A percentile compares a stretch with the other conserved stretches of the same genome.
Evolutionary conservation across 2,329 filamentous ascomycete genomes (phyloP).

Genomic region (Epichloe baconii): DNA sequence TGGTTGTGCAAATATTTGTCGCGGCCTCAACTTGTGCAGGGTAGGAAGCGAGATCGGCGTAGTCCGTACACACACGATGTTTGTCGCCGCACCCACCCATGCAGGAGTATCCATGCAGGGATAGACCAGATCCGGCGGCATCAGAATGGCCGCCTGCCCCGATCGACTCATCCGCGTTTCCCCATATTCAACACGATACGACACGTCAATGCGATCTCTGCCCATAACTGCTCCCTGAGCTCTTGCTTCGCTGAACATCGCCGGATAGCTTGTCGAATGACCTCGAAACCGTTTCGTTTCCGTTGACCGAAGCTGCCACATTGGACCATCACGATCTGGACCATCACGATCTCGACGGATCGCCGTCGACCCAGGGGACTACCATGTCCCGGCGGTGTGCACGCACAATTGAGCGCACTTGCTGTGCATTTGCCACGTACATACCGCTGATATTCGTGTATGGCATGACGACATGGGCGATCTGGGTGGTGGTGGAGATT

Average conservation of each 20-base stretch:
- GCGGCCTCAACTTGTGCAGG: no score
- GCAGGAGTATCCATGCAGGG: no score
- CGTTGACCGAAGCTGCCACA: constrained; percentile 2
- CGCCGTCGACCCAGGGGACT: constrained; percentile 6
- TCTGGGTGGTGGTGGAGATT: constrained; percentile 73
- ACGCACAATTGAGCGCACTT: constrained; percentile 64
- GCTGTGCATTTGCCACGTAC: constrained; percentile 66
- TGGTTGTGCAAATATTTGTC: no score
- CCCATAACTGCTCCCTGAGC: neutral
- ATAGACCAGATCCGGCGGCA: neutral
- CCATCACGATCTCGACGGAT: constrained; percentile 7
- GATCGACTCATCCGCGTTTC: neutral
- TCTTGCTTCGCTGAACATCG: neutral
- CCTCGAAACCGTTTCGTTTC: neutral
- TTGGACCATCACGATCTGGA: constrained; percentile 10
- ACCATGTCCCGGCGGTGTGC: constrained; percentile 49
- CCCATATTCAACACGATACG: neutral
- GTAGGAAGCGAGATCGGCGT: no score
- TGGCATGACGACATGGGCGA: constrained; percentile 79
- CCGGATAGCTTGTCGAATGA: neutral
- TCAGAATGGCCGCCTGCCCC: neutral
- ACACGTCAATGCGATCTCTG: neutral
- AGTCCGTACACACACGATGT: no score
- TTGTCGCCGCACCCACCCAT: no score
- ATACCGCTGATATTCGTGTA: constrained; percentile 88